Percentiles rank a stretch among this genome's conserved stretches.
phyloP scores from a whole-genome alignment of 169 alveolate genomes.

The Eimeria sp. region DNA sequence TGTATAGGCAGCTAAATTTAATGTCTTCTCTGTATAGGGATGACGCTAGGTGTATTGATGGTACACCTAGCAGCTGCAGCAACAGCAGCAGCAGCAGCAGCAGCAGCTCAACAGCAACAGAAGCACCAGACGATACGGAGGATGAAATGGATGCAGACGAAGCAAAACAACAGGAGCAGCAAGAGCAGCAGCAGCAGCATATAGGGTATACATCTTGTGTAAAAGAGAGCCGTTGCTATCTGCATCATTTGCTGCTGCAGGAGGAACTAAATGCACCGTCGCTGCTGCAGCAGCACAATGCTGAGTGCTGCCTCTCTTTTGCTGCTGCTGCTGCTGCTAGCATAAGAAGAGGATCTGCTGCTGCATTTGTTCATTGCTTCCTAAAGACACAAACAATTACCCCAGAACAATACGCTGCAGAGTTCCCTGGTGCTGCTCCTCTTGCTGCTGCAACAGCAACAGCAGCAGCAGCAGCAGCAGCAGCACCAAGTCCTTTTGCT shows the following conservation, averaged over 20 bases:
- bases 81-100: not conserved
- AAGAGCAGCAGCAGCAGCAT: not conserved
- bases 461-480: not conserved
- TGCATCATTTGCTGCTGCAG: conserved; percentile 49
- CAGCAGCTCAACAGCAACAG: not conserved
- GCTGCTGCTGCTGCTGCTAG: conserved; percentile 15
- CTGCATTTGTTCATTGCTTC: conserved; percentile 26
- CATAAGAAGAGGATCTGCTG: not conserved
- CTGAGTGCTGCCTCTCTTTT: conserved; percentile 38
- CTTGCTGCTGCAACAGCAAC: conserved; percentile 4
- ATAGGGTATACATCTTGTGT: not conserved
- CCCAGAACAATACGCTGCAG: conserved; percentile 13
- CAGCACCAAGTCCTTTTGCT: not conserved
- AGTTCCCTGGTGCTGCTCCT: conserved; percentile 13
- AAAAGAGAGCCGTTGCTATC: conserved; percentile 29
- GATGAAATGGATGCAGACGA: not conserved
- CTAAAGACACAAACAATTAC: not conserved
- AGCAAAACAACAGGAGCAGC: not conserved
- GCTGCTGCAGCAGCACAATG: conserved; percentile 54
- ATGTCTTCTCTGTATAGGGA: conserved; percentile 26
- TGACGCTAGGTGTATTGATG: conserved; percentile 4
- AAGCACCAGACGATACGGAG: not conserved
- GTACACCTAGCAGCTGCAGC: conserved; percentile 31
- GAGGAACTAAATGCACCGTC: conserved; percentile 7
- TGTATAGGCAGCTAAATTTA: conserved; percentile 26